Percentiles rank a stretch among this genome's conserved stretches.
phyloP scores from a whole-genome alignment of 2,329 filamentous ascomycete genomes.

The Coniochaeta sp. region DNA sequence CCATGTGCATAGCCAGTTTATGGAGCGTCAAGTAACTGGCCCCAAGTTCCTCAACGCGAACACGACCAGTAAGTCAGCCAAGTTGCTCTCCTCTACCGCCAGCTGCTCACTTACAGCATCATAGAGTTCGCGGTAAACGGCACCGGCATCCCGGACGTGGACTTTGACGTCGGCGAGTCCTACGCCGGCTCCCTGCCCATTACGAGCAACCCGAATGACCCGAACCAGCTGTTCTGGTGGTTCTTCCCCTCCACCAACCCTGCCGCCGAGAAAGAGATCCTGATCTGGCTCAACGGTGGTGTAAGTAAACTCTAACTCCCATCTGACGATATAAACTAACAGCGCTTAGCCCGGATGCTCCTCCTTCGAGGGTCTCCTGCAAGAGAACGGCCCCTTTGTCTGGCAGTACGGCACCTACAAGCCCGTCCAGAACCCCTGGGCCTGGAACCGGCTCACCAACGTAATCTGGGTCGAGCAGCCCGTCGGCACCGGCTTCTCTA shows the following conservation, averaged over 20 bases:
- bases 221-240: slow-evolving; percentile 54
- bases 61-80: slow-evolving; percentile 7
- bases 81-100: neutral
- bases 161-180: slow-evolving; percentile 60
- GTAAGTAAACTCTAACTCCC: slow-evolving; percentile 20
- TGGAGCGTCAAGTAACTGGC: neutral
- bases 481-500: slow-evolving; percentile 59
- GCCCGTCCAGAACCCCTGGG: slow-evolving; percentile 59
- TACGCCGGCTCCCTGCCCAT: slow-evolving; percentile 58
- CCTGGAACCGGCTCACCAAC: slow-evolving; percentile 71
- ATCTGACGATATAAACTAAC: neutral
- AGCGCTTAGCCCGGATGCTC: slow-evolving; percentile 41
- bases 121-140: slow-evolving; percentile 59
- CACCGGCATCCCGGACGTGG: slow-evolving; percentile 56
- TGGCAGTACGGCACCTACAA: slow-evolving; percentile 64
- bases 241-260: slow-evolving; percentile 53
- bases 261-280: slow-evolving; percentile 45
- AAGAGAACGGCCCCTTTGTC: slow-evolving; percentile 68
- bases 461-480: slow-evolving; percentile 70
- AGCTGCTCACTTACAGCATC: neutral
- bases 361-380: slow-evolving; percentile 61
- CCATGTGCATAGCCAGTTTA: neutral
- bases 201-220: slow-evolving; percentile 32
- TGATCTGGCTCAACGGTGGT: slow-evolving; percentile 54
- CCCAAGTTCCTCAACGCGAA: slow-evolving; percentile 10